These are phyloP conservation scores for Pleoardoris graminearum DNA, from an alignment of 2,329 filamentous ascomycete species.

Conservation along the genomic window DNA sequence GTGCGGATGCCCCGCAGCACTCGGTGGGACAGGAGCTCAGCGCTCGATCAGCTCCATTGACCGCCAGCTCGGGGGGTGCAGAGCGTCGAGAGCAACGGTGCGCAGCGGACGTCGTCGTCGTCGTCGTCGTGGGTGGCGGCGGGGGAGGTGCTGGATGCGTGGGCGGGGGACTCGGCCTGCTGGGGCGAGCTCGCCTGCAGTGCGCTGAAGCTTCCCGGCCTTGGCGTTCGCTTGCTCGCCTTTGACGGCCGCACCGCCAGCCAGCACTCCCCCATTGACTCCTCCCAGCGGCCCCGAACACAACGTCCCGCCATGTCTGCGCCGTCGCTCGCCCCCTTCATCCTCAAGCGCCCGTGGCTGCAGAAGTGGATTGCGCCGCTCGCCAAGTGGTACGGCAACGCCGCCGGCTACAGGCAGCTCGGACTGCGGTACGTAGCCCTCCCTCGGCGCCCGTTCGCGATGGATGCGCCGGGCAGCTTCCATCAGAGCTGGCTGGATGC, in stretches of 20 bases:
- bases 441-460: conserved; percentile 4
- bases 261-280: conserved; percentile 29
- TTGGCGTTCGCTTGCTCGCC: conserved; percentile 23
- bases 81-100: conserved; percentile 7
- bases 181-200: conserved; percentile 1
- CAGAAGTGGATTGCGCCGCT: conserved; percentile 76
- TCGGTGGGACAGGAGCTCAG: conserved; percentile 46
- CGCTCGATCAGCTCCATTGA: conserved; percentile 49
- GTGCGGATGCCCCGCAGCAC: conserved; percentile 50
- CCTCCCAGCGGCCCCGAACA: conserved; percentile 24
- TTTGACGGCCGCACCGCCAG: conserved; percentile 21
- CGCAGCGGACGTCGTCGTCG: background rate
- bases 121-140: background rate
- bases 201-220: conserved; percentile 17
- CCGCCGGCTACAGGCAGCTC: conserved; percentile 89
- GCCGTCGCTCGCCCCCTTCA: conserved; percentile 72
- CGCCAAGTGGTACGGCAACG: conserved; percentile 85
- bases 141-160: conserved; percentile 3
- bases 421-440: conserved; percentile 73
- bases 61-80: conserved; percentile 20
- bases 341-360: conserved; percentile 86
- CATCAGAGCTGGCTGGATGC: too few species aligned
- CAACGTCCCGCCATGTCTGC: conserved; percentile 62
- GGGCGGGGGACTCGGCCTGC: conserved; percentile 15
- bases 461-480: background rate